Evolutionary conservation across 2,329 filamentous ascomycete species (phyloP).

Genomic region (Cladosporium sp.): DNA sequence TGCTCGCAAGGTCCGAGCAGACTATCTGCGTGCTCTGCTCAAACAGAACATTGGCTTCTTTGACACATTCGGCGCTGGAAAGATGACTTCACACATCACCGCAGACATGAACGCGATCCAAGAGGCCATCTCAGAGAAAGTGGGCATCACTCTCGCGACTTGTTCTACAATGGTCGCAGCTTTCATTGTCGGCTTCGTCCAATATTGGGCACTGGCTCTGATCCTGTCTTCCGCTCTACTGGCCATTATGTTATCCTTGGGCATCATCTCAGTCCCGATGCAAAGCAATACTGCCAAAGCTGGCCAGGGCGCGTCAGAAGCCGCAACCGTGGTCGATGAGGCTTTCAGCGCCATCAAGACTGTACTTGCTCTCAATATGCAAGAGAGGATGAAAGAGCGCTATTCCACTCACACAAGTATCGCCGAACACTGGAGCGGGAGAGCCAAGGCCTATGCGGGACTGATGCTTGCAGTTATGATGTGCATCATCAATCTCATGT

Average conservation of each 20-base stretch:
- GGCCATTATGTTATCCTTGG: slow-evolving; percentile 70
- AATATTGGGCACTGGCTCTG: slow-evolving; percentile 77
- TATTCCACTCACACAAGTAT: slow-evolving; percentile 70
- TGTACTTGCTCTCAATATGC: slow-evolving; percentile 82
- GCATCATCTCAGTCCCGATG: slow-evolving; percentile 66
- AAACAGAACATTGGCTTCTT: slow-evolving; percentile 51
- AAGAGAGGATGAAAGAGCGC: slow-evolving; percentile 76
- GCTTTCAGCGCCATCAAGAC: slow-evolving; percentile 88
- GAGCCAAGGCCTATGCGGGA: slow-evolving; percentile 37
- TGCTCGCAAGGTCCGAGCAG: slow-evolving; percentile 43
- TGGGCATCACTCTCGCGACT: slow-evolving; percentile 44
- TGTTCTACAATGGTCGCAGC: slow-evolving; percentile 45
- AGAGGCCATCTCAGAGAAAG: slow-evolving; percentile 43
- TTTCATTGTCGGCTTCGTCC: slow-evolving; percentile 42
- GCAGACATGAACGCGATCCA: slow-evolving; percentile 44
- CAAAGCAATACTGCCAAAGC: slow-evolving; percentile 73
- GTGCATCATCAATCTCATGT: slow-evolving; percentile 64
- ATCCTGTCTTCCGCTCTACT: slow-evolving; percentile 77
- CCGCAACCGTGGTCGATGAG: slow-evolving; percentile 83
- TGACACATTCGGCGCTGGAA: slow-evolving; percentile 49
- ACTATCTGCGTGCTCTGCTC: slow-evolving; percentile 44
- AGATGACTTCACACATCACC: slow-evolving; percentile 44
- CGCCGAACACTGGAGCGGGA: slow-evolving; percentile 70
- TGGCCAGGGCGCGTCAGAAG: slow-evolving; percentile 71
- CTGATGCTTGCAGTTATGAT: slow-evolving; percentile 79